Percentiles rank a stretch among this genome's conserved stretches.
phyloP scores from a whole-genome alignment of 768 basidiomycete genomes.

The Suillus subaureus region DNA sequence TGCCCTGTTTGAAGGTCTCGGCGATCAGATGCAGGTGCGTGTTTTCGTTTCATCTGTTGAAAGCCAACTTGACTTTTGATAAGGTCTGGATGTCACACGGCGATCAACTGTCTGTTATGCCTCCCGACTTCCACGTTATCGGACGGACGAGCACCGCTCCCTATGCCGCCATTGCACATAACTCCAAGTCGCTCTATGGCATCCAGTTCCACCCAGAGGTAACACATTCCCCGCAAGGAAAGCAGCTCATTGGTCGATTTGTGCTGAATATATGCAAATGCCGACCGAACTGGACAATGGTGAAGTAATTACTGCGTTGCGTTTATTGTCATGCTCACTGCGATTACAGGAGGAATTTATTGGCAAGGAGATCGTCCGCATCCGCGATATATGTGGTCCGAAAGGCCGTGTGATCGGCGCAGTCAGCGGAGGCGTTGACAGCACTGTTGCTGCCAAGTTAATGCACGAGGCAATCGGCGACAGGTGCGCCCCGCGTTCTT shows the following conservation, averaged over 20 bases:
- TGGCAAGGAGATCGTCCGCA: constrained; percentile 92
- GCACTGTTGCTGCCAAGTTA: constrained; percentile 96
- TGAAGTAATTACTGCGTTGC: constrained; percentile 29
- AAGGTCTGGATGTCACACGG: constrained; percentile 99
- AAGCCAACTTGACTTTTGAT: not conserved
- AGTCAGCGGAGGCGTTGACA: constrained; percentile 96
- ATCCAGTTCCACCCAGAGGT: constrained; percentile 99
- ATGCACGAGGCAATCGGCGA: constrained; percentile 99
- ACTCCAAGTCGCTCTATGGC: constrained; percentile 87
- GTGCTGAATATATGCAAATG: constrained; percentile 85
- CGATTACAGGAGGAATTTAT: constrained; percentile 87
- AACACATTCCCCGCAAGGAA: constrained; percentile 89
- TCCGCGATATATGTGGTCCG: constrained; percentile 91
- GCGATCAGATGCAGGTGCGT: constrained; percentile 85
- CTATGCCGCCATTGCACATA: constrained; percentile 91
- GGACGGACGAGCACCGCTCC: constrained; percentile 87
- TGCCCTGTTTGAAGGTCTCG: constrained; percentile 82
- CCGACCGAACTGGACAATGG: constrained; percentile 91
- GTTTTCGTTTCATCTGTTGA: not conserved
- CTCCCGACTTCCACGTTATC: constrained; percentile 83
- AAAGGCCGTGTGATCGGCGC: constrained; percentile 98
- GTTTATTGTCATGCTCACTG: constrained; percentile 11
- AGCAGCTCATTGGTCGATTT: constrained; percentile 86
- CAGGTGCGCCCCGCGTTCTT: constrained; percentile 50
- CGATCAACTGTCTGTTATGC: constrained; percentile 84